A percentile compares a stretch with the other conserved stretches of the same genome.
These are phyloP conservation scores for Bipolaris bicolor DNA, from an alignment of 2,329 filamentous ascomycete species.

Conservation along the genomic window DNA sequence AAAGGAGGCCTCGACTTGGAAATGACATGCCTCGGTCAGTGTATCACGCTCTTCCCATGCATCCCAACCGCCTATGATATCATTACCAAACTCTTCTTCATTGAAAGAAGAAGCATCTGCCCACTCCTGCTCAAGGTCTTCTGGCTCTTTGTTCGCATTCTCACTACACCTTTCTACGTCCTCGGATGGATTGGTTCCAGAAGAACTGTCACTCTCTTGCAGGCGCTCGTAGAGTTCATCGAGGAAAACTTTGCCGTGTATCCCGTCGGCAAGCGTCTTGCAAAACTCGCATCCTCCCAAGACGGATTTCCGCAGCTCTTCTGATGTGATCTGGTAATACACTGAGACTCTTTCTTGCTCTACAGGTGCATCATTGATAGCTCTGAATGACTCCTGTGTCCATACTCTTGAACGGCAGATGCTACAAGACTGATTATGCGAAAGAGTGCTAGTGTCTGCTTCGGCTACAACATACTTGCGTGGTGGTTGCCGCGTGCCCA, in stretches of 20 bases:
- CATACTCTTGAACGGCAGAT: background rate
- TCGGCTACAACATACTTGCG: conserved; percentile 10
- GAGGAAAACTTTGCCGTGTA: conserved; percentile 12
- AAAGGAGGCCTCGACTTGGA: conserved; percentile 7
- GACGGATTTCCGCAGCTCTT: conserved; percentile 11
- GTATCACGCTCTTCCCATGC: conserved; percentile 15
- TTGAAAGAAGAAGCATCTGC: conserved; percentile 10
- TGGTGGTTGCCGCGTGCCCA: conserved; percentile 8
- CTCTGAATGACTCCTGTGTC: background rate
- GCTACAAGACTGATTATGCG: background rate
- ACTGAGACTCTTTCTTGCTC: background rate
- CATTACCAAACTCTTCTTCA: conserved; percentile 8
- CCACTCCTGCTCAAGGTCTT: background rate
- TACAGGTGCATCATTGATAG: background rate
- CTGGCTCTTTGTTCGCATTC: background rate
- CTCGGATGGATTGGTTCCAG: background rate
- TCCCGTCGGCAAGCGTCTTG: conserved; percentile 13
- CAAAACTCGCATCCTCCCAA: conserved; percentile 12
- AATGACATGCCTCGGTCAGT: background rate
- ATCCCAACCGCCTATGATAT: conserved; percentile 13
- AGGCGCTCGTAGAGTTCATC: conserved; percentile 9
- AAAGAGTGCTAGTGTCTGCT: background rate
- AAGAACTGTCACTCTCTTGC: conserved; percentile 3
- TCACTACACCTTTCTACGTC: background rate
- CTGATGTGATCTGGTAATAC: background rate